Conservation (phyloP, 1,284 basidiomycete genomes). For the Rhodotorula sp. region DNA sequence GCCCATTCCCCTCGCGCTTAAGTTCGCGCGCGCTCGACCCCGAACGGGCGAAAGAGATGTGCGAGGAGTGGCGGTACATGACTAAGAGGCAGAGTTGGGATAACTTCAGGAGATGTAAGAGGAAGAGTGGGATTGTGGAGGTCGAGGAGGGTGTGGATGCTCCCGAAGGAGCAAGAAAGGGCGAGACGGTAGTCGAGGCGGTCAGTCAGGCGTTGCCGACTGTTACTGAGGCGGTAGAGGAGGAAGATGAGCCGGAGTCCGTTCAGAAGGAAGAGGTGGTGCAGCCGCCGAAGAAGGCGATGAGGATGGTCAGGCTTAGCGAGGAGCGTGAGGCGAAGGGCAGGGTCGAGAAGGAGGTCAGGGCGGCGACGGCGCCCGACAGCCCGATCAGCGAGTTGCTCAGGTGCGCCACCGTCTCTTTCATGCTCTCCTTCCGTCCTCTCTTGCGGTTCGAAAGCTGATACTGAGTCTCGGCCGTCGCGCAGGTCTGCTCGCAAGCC, state of each 20-base stretch:
- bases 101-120: slow-evolving; percentile 48
- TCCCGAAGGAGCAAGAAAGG: too few species aligned
- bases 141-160: background rate
- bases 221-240: slow-evolving; percentile 34
- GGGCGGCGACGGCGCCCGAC: slow-evolving; percentile 89
- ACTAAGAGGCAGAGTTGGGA: slow-evolving; percentile 20
- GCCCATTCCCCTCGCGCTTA: slow-evolving; percentile 76
- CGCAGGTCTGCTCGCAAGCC: background rate
- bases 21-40: slow-evolving; percentile 68
- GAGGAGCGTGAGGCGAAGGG: slow-evolving; percentile 45
- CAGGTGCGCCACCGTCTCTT: slow-evolving; percentile 45
- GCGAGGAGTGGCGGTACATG: slow-evolving; percentile 31
- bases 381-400: slow-evolving; percentile 90
- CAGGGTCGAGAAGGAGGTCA: slow-evolving; percentile 79
- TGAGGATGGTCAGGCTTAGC: slow-evolving; percentile 15
- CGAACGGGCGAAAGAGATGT: background rate
- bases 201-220: slow-evolving; percentile 21
- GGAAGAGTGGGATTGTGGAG: slow-evolving; percentile 26
- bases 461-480: too few species aligned
- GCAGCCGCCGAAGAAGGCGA: slow-evolving; percentile 9
- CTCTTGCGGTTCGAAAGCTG: background rate
- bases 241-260: slow-evolving; percentile 1
- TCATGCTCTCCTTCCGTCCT: background rate
- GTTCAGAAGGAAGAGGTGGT: slow-evolving; percentile 3
- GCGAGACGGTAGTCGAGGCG: background rate